These are phyloP conservation scores for Acanthamoeba lenticulata DNA, from an alignment of 208 protist genomes.

Conservation along the genomic window DNA sequence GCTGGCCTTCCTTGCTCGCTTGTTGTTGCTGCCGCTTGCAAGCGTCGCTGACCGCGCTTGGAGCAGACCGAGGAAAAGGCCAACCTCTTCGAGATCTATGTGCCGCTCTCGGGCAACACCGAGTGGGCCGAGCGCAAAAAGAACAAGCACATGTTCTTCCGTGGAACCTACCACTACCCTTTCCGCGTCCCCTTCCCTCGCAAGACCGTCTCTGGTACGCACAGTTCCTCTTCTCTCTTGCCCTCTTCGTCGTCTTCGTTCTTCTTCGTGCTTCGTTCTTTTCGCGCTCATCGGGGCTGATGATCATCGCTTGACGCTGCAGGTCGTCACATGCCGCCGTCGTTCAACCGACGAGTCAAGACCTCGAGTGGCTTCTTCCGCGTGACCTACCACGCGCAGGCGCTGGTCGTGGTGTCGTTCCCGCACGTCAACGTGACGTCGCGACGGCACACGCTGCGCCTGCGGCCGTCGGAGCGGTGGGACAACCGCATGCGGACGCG, in stretches of 20 bases:
- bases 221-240: neutral
- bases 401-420: constrained; percentile 30
- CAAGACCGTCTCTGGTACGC: neutral
- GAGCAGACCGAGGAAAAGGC: neutral
- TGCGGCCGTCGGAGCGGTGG: neutral
- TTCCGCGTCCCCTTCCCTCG: constrained; percentile 31
- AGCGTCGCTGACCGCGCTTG: no score
- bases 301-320: neutral
- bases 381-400: neutral
- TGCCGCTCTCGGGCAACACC: constrained; percentile 43
- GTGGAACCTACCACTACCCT: constrained; percentile 55
- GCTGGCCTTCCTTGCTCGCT: neutral
- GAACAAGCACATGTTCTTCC: constrained; percentile 66
- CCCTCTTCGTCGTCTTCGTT: no score
- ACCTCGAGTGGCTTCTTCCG: constrained; percentile 24
- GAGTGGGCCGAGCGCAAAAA: constrained; percentile 53
- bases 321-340: neutral
- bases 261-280: neutral
- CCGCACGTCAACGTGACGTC: constrained; percentile 36
- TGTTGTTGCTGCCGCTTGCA: neutral
- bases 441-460: neutral
- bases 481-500: neutral
- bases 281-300: neutral
- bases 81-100: neutral
- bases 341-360: neutral